These are phyloP conservation scores for Aspergillus ellipticus DNA, from an alignment of 495 filamentous ascomycete genomes.

Conservation along the genomic window DNA sequence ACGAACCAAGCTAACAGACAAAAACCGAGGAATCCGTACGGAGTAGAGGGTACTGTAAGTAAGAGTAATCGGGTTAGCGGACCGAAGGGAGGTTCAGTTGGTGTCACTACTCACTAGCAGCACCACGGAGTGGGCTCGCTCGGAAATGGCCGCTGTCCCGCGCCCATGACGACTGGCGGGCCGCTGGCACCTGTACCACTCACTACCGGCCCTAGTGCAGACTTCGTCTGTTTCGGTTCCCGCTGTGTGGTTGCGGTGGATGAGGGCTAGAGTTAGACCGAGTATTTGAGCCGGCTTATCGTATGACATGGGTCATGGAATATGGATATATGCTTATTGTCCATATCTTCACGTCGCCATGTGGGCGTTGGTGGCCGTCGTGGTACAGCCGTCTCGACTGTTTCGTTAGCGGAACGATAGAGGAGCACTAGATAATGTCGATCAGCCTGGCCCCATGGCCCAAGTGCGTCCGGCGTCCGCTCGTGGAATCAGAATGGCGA, in stretches of 20 bases:
- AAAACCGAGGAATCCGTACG: too few relatives aligned
- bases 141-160: not conserved
- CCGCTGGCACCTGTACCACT: not conserved
- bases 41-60: not conserved
- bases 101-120: not conserved
- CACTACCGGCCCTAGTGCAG: too few relatives aligned
- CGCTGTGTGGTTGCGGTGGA: not conserved
- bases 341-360: not conserved
- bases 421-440: not conserved
- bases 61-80: not conserved
- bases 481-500: not conserved
- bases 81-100: not conserved
- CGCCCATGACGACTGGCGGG: not conserved
- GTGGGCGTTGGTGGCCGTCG: not conserved
- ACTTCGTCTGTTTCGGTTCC: not conserved
- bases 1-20: not conserved
- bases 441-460: not conserved
- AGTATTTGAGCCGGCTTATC: not conserved
- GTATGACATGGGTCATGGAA: not conserved
- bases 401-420: not conserved
- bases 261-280: not conserved
- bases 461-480: not conserved
- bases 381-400: not conserved
- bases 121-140: not conserved
- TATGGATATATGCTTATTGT: too few relatives aligned